Evolutionary conservation across 148 eudicot species (phyloP).

Genomic region (Salicornia ramosissima): DNA sequence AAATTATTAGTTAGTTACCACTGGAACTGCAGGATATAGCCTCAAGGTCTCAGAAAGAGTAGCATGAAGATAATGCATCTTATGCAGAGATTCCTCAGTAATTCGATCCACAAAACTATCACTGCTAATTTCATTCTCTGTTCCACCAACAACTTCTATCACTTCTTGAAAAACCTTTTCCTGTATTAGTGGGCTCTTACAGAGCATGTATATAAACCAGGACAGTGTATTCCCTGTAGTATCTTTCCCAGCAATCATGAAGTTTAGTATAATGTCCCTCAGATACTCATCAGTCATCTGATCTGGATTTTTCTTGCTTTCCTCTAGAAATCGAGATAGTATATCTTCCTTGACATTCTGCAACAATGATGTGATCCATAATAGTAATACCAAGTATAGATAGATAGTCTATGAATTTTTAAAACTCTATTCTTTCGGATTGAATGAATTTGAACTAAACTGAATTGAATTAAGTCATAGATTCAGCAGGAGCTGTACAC

Average conservation of each 20-base stretch:
- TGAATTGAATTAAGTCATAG: too few species aligned
- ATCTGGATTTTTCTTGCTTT: conserved; percentile 47
- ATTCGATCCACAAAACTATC: conserved; percentile 31
- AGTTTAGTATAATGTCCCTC: conserved; percentile 60
- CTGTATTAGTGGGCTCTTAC: conserved; percentile 55
- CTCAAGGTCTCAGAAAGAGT: conserved; percentile 56
- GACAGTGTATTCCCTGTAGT: conserved; percentile 57
- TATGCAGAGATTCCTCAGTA: conserved; percentile 46
- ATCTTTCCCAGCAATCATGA: conserved; percentile 70
- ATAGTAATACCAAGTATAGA: background rate
- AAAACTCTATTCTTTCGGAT: too few species aligned
- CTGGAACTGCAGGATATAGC: conserved; percentile 57
- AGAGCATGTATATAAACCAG: conserved; percentile 70
- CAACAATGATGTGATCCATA: background rate
- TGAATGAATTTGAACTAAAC: too few species aligned
- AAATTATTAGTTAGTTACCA: conserved; percentile 26
- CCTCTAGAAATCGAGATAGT: conserved; percentile 54
- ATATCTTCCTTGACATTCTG: conserved; percentile 60
- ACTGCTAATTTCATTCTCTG: conserved; percentile 19
- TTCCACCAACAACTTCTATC: conserved; percentile 11
- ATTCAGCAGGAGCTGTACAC: too few species aligned
- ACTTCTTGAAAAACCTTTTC: conserved; percentile 56
- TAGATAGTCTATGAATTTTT: background rate
- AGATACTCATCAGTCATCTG: conserved; percentile 37
- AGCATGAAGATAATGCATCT: conserved; percentile 63